These are phyloP conservation scores for Pichia sp. DNA, from an alignment of 1,139 yeast species.

Conservation along the genomic window DNA sequence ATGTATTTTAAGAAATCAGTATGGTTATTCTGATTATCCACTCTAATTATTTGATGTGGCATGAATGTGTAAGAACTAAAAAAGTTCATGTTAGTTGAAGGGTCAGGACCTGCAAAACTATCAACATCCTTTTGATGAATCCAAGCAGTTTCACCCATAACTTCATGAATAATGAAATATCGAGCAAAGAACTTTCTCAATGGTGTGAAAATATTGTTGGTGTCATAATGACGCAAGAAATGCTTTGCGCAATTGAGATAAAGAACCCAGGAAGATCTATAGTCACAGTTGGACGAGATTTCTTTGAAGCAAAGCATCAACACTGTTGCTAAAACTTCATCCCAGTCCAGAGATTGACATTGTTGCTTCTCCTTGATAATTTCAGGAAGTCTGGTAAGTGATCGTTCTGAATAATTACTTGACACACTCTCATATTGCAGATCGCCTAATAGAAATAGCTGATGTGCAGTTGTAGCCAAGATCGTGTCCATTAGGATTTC, in stretches of 20 bases:
- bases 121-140: slow-evolving; percentile 10
- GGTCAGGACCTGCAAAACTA: too few relatives aligned
- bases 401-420: slow-evolving; percentile 24
- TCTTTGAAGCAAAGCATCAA: slow-evolving; percentile 34
- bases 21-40: too few relatives aligned
- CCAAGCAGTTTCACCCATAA: slow-evolving; percentile 37
- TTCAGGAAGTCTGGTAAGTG: slow-evolving; percentile 27
- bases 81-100: too few relatives aligned
- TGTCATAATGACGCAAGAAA: slow-evolving; percentile 25
- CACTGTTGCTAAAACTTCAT: slow-evolving; percentile 33
- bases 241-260: slow-evolving; percentile 33
- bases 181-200: slow-evolving; percentile 30
- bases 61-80: too few relatives aligned
- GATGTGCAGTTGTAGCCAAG: slow-evolving; percentile 32
- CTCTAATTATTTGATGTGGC: too few relatives aligned
- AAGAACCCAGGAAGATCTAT: slow-evolving; percentile 29
- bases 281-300: slow-evolving; percentile 33
- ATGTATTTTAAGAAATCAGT: too few relatives aligned
- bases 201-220: slow-evolving; percentile 23
- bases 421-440: slow-evolving; percentile 26
- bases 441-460: slow-evolving; percentile 28
- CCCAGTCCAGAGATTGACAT: slow-evolving; percentile 28
- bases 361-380: slow-evolving; percentile 25
- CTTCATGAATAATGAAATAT: slow-evolving; percentile 34
- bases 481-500: slow-evolving; percentile 29